Evolutionary conservation across 2,329 filamentous ascomycete genomes (phyloP).

Genomic region (Nannizzia gypsea): DNA sequence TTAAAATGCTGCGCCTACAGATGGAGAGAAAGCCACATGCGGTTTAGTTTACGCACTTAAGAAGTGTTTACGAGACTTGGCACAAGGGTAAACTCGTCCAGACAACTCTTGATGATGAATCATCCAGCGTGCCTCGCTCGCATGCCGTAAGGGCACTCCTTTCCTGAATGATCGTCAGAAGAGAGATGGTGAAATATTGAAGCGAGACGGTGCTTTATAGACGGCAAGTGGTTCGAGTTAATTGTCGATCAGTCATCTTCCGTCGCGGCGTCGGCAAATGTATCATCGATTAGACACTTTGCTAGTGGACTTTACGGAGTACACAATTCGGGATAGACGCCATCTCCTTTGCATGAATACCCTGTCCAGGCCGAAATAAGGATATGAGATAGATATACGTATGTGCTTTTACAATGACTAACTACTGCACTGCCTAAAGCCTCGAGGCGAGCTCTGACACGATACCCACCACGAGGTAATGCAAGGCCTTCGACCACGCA

Average conservation of each 20-base stretch:
- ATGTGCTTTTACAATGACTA: neutral
- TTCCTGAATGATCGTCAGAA: neutral
- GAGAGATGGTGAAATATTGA: neutral
- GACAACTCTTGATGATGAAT: neutral
- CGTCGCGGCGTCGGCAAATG: neutral
- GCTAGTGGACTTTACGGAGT: neutral
- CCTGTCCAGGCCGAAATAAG: neutral
- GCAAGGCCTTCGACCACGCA: neutral
- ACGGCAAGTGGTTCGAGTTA: neutral
- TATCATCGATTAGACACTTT: neutral
- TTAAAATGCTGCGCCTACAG: neutral
- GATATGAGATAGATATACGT: neutral
- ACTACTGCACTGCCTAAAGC: neutral
- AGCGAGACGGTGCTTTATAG: constrained; percentile 2
- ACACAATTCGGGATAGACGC: neutral
- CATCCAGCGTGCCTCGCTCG: neutral
- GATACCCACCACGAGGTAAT: neutral
- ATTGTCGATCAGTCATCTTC: neutral
- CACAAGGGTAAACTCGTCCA: neutral
- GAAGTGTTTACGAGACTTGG: neutral
- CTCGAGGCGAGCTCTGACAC: neutral
- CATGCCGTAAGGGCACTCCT: neutral
- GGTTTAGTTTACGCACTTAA: constrained; percentile 1
- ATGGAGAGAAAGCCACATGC: neutral
- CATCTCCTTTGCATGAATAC: neutral